Evolutionary conservation across 352 stramenopile genomes (phyloP), one percentile per base, ranked within the genome.

Genomic region (Phytopythium vexans): DNA sequence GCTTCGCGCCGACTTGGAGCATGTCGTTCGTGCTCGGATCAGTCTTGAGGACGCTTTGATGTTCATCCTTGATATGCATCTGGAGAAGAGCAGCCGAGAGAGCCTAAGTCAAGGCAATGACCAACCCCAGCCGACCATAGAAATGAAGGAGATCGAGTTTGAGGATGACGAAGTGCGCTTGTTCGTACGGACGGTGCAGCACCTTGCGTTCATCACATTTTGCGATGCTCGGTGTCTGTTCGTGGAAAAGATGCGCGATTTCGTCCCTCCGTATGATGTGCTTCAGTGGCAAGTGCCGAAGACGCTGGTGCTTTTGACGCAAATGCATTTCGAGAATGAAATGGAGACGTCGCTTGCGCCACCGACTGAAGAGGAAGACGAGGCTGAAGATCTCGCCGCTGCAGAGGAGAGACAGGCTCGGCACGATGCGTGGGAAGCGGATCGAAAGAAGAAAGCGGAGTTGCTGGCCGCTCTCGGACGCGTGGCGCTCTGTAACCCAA

Each of bases 241-340:
- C 48, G 76, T 92, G 16, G 84, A 95, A 54, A 89, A 89, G 52
- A 91, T 95, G 45, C 74, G 80, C 36, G 71, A 86, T 27, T 65
- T 70, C 15, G 56, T 61, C 9, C 38, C 69, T 34, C 86, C 83
- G 9, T 90, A 79, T 41, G 70, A 88, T 60, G 53, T 44, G 7
- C 53, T 95, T 35, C 66, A 88, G 37, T 95, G 83, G 84, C 34
- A 52, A 21, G 66, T 92, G 12, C 81, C 85, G 6, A 87, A 85
- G 52, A 64, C 80, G 16, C 64, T 95, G 3, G 52, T 89, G 33
- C 43, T 86, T 41, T 58, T 95, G 6, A 88, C 77, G 6, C 84
- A 93, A 54, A 88, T 88, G 64, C 86, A 89, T 58, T 95, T 93
- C 58, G 82, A 94, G 52, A 84, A 73, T 47, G 76, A 86, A 45